Base-by-base conservation (phyloP, 148 eudicot species). In the Chenopodium formosanum region DNA sequence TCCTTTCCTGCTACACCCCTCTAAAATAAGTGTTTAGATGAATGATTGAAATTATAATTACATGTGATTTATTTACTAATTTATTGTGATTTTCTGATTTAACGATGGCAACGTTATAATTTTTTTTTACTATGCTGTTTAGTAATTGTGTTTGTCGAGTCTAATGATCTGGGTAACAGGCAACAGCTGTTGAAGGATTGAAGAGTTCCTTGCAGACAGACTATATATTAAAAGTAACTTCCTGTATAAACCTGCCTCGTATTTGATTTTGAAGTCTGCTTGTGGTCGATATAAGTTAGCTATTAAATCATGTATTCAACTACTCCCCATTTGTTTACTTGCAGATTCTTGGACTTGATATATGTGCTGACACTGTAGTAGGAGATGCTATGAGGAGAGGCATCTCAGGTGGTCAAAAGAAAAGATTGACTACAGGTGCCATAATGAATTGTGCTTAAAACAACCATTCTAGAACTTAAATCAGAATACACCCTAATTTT, bases 351-450 rank as follows among this genome's bases (percentile, higher is more conserved):
- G 97, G 97, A 74, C 92, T 95, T 73, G 93, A 91, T 82, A 69
- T 86, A 1, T 95, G 98, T 86, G 90, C 95, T 37, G 94, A 95
- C 79, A 92, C 89, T 40, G 48, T 89, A 52, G 84, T 83, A 72
- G 98, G 97, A 70, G 92, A 94, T 85, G 93, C 87, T 66, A 94
- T 93, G 97, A 94, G 86, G 81, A 85, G 92, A 90, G 97, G 98
- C 58, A 86, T 95, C 65, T 93, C 96, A 22, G 97, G 97, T 73
- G 97, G 97, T 75, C 92, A 94, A 82, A 94, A 92, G 88, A 94
- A 92, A 80, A 89, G 95, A 85, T 82, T 94, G 77, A 92, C 97
- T 47, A 88, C 91, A 86, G 98, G 98, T 92, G 77, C 73, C 37
- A 52, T 10, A 70, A 22, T 25, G 19, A 32, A 22, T 52, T 50